A percentile compares a stretch with the other conserved stretches of the same genome.
These are phyloP conservation scores for Aspergillus ostianus DNA, from an alignment of 495 filamentous ascomycete species.

Conservation along the genomic window DNA sequence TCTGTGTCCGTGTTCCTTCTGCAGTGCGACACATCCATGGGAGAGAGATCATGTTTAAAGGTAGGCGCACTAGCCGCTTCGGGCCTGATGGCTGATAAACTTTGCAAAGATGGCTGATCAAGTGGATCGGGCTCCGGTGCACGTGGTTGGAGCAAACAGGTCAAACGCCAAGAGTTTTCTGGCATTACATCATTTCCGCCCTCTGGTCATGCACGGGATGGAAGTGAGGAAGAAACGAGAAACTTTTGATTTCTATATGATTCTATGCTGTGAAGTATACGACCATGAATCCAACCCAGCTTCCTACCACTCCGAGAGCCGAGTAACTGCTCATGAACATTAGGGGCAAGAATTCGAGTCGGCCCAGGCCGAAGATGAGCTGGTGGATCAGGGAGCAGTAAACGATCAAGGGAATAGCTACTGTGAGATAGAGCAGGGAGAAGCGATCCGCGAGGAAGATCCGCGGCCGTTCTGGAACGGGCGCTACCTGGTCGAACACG, in stretches of 20 bases:
- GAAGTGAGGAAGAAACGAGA: neutral
- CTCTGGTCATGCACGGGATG: neutral
- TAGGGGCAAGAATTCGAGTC: conserved; percentile 85
- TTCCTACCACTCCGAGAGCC: conserved; percentile 90
- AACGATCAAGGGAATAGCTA: conserved; percentile 83
- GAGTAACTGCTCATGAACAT: conserved; percentile 98
- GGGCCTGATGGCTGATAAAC: conserved; percentile 32
- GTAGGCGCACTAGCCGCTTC: conserved; percentile 19
- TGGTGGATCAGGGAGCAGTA: conserved; percentile 86
- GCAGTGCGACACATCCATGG: conserved; percentile 19
- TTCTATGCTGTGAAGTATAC: conserved; percentile 77
- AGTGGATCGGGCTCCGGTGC: conserved; percentile 30
- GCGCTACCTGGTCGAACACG: conserved; percentile 83
- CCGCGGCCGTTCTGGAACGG: conserved; percentile 67
- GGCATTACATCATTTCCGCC: conserved; percentile 22
- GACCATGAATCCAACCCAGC: conserved; percentile 93
- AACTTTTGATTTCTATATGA: neutral
- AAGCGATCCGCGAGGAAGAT: conserved; percentile 90
- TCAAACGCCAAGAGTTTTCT: conserved; percentile 22
- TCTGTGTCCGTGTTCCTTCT: conserved; percentile 8
- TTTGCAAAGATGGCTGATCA: conserved; percentile 27
- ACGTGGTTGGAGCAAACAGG: conserved; percentile 38
- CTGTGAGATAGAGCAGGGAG: conserved; percentile 79
- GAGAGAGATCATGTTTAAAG: conserved; percentile 24
- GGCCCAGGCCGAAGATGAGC: conserved; percentile 71